These are phyloP conservation scores for Trypanosoma scelopori DNA, from an alignment of 208 protist genomes.

Conservation along the genomic window DNA sequence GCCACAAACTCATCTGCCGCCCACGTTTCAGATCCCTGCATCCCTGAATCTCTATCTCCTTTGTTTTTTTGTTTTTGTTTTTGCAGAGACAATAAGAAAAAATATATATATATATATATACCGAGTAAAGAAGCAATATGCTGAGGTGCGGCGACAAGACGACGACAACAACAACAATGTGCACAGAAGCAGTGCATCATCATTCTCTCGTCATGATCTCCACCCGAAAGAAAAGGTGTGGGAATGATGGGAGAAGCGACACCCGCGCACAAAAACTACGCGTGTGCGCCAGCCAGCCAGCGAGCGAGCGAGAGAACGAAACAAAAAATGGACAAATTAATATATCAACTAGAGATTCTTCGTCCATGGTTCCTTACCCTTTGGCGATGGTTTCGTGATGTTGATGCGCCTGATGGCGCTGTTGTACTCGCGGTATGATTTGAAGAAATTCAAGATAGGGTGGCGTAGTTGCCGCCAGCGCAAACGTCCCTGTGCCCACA, in stretches of 20 bases:
- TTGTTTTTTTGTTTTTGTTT: too few relatives aligned
- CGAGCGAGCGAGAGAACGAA: not conserved
- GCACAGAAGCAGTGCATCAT: not conserved
- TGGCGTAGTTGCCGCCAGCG: slow-evolving; percentile 78
- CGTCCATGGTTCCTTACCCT: slow-evolving; percentile 73
- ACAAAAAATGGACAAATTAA: slow-evolving; percentile 17
- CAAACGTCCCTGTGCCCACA: slow-evolving; percentile 70
- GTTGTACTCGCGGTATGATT: slow-evolving; percentile 86
- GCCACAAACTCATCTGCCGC: slow-evolving; percentile 36
- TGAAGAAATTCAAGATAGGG: slow-evolving; percentile 86
- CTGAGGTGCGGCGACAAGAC: too few relatives aligned
- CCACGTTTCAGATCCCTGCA: slow-evolving; percentile 24
- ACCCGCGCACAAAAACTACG: not conserved
- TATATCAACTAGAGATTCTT: slow-evolving; percentile 50
- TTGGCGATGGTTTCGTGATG: slow-evolving; percentile 70
- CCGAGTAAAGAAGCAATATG: too few relatives aligned
- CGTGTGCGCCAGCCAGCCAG: too few relatives aligned
- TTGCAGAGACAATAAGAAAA: slow-evolving; percentile 5
- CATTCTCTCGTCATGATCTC: too few relatives aligned
- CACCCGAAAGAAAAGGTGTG: too few relatives aligned
- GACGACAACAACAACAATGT: too few relatives aligned
- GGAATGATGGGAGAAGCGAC: too few relatives aligned
- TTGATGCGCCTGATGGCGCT: slow-evolving; percentile 73
- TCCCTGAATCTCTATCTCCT: not conserved
- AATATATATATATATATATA: too few relatives aligned